Evolutionary conservation across 2,329 filamentous ascomycete genomes (phyloP).

Genomic region (Phialophora chinensis): DNA sequence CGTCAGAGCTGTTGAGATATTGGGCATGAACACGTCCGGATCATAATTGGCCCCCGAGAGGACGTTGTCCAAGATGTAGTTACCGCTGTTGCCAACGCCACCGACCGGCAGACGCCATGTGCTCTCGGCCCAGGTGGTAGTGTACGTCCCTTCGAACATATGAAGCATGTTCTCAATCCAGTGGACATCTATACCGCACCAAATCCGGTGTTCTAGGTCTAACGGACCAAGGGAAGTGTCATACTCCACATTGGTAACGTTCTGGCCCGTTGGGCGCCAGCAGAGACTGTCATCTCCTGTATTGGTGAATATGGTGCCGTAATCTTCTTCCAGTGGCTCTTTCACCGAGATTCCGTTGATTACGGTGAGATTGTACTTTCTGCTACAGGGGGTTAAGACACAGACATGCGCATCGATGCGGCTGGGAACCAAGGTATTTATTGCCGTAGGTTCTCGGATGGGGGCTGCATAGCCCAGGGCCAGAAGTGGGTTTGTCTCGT

Average conservation of each 20-base stretch:
- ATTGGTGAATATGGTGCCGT: neutral
- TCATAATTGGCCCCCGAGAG: neutral
- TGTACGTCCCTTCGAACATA: neutral
- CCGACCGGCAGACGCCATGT: neutral
- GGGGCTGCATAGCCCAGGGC: neutral
- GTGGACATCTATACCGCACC: neutral
- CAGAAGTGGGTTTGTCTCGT: neutral
- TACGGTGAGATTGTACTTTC: constrained; percentile 5
- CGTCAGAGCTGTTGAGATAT: constrained; percentile 6
- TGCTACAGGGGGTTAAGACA: neutral
- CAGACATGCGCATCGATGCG: neutral
- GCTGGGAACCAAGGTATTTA: neutral
- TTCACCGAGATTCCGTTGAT: neutral
- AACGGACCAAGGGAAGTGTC: neutral
- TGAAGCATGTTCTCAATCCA: constrained; percentile 3
- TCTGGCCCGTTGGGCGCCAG: neutral
- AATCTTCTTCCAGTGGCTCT: neutral
- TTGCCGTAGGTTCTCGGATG: neutral
- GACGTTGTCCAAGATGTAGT: constrained; percentile 10
- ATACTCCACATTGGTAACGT: neutral
- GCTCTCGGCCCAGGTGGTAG: neutral
- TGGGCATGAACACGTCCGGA: constrained; percentile 2
- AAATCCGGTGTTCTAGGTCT: neutral
- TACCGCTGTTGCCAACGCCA: neutral
- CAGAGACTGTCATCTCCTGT: neutral